These are phyloP conservation scores for Teratosphaeria destructans DNA, from an alignment of 2,329 filamentous ascomycete genomes.

Conservation along the genomic window DNA sequence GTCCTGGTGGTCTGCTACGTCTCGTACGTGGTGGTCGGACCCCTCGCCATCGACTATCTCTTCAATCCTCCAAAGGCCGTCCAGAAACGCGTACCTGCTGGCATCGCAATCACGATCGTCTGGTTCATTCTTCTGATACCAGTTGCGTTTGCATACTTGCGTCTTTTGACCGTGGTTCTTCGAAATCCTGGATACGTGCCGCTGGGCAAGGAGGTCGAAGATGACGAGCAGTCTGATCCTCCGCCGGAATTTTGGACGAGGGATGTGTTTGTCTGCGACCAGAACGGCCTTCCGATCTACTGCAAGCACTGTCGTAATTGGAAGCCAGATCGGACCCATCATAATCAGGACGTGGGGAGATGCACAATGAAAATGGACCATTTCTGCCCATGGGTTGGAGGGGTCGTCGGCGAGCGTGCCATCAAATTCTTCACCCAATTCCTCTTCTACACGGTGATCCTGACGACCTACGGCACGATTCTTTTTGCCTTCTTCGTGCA, in stretches of 20 bases:
- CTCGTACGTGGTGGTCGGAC: constrained; percentile 21
- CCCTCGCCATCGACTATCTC: constrained; percentile 58
- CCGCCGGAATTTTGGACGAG: constrained; percentile 66
- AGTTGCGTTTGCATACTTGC: constrained; percentile 57
- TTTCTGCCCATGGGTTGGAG: constrained; percentile 90
- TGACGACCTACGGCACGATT: constrained; percentile 54
- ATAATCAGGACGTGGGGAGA: constrained; percentile 69
- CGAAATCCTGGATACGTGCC: constrained; percentile 65
- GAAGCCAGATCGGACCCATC: constrained; percentile 81
- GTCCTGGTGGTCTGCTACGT: constrained; percentile 20
- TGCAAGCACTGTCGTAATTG: constrained; percentile 75
- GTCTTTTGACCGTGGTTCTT: constrained; percentile 58
- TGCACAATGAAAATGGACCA: constrained; percentile 91
- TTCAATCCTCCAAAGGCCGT: constrained; percentile 36
- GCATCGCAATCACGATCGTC: constrained; percentile 58
- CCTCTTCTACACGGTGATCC: constrained; percentile 59
- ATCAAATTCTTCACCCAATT: constrained; percentile 95
- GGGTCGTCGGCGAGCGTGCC: constrained; percentile 66
- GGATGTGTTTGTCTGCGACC: constrained; percentile 74
- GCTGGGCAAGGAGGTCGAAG: constrained; percentile 35
- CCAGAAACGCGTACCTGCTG: constrained; percentile 43
- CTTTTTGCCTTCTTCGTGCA: constrained; percentile 55
- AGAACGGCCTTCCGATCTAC: constrained; percentile 75
- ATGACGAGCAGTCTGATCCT: constrained; percentile 25
- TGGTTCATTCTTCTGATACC: constrained; percentile 63